phyloP scores from a whole-genome alignment of 2,329 filamentous ascomycete species.

The Exserohilum rostratum region DNA sequence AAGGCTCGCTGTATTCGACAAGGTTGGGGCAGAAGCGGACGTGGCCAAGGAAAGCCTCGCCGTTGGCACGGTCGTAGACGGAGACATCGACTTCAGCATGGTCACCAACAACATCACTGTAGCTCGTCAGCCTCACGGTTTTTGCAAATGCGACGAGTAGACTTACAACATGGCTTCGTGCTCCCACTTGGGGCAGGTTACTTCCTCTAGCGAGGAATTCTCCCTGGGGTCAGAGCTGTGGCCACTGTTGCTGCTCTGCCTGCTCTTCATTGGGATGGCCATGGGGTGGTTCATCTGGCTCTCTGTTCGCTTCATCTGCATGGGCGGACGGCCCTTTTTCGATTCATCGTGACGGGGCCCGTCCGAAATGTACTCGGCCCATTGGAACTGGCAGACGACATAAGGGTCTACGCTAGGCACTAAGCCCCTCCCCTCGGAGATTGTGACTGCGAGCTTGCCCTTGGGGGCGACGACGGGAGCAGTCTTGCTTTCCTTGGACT shows the following conservation, averaged over 20 bases:
- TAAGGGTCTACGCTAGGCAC: slow-evolving; percentile 87
- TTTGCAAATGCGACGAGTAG: background rate
- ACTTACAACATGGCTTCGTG: slow-evolving; percentile 94
- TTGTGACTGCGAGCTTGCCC: slow-evolving; percentile 88
- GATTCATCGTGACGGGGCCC: slow-evolving; percentile 70
- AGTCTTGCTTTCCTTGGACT: slow-evolving; percentile 42
- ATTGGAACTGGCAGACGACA: slow-evolving; percentile 94
- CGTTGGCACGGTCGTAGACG: slow-evolving; percentile 84
- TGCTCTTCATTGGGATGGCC: slow-evolving; percentile 95
- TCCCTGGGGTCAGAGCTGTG: slow-evolving; percentile 62
- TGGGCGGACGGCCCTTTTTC: slow-evolving; percentile 52
- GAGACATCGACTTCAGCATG: slow-evolving; percentile 91
- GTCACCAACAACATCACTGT: slow-evolving; percentile 88
- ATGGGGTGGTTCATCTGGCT: slow-evolving; percentile 85
- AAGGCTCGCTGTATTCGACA: slow-evolving; percentile 70
- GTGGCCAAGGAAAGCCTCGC: slow-evolving; percentile 91
- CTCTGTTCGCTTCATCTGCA: slow-evolving; percentile 67
- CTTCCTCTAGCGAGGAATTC: slow-evolving; percentile 63
- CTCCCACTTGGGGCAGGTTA: slow-evolving; percentile 92
- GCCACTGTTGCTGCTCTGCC: slow-evolving; percentile 97
- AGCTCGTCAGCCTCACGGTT: slow-evolving; percentile 26
- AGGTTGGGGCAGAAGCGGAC: slow-evolving; percentile 78
- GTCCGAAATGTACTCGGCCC: slow-evolving; percentile 92
- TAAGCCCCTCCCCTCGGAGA: slow-evolving; percentile 82
- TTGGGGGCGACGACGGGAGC: slow-evolving; percentile 74